phyloP scores from a whole-genome alignment of 768 basidiomycete genomes.

The Bullera alba region DNA sequence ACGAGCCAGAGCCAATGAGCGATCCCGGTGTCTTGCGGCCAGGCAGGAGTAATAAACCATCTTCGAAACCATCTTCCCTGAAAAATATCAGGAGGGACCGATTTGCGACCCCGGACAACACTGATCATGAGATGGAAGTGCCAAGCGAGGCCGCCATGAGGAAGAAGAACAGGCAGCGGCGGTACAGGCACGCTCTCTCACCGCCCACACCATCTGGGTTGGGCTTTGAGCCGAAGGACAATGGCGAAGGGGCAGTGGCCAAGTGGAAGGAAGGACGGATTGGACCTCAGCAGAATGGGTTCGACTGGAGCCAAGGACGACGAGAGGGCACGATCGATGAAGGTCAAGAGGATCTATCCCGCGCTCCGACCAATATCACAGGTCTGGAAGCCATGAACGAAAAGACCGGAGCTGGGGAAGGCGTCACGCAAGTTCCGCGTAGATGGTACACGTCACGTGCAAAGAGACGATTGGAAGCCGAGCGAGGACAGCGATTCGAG shows the following conservation, averaged over 20 bases:
- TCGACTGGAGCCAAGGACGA: conserved; percentile 13
- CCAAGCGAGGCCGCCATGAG: too few species aligned
- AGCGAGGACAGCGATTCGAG: conserved; percentile 6
- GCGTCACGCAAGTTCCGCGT: background rate
- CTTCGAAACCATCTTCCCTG: background rate
- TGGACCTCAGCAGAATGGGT: conserved; percentile 6
- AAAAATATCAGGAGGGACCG: background rate
- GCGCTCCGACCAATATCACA: background rate
- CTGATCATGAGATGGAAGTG: background rate
- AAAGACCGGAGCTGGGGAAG: background rate
- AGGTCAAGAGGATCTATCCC: conserved; percentile 7
- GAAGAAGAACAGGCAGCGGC: conserved; percentile 7
- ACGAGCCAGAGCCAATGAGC: background rate
- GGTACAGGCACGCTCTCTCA: conserved; percentile 24
- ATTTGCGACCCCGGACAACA: background rate
- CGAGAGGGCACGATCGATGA: conserved; percentile 4
- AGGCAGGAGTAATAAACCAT: background rate
- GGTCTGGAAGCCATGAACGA: background rate
- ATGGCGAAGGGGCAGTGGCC: background rate
- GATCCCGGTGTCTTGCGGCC: background rate
- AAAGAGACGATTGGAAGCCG: conserved; percentile 8
- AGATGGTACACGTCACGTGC: background rate
- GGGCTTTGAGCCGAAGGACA: conserved; percentile 24
- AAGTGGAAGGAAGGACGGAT: conserved; percentile 15
- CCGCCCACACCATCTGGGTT: conserved; percentile 37